phyloP scores from a whole-genome alignment of 495 filamentous ascomycete genomes.

The Neurospora sublineolata region DNA sequence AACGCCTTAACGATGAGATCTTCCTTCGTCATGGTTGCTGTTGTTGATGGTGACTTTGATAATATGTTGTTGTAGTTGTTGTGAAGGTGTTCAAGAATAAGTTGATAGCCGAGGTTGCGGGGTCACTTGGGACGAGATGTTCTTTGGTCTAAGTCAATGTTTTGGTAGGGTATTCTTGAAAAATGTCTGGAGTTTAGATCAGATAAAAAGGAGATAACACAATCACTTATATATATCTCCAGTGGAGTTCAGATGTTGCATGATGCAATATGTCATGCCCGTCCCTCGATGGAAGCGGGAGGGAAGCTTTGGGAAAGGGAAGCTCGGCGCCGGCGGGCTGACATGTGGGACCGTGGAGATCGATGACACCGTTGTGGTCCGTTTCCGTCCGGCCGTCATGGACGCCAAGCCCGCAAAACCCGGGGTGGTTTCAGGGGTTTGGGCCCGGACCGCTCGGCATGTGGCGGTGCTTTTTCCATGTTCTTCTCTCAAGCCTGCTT shows the following conservation, averaged over 20 bases:
- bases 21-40: constrained; percentile 14
- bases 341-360: neutral
- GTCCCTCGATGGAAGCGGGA: neutral
- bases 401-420: neutral
- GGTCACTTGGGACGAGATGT: neutral
- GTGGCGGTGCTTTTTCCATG: neutral
- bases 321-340: neutral
- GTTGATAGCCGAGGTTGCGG: neutral
- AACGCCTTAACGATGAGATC: constrained; percentile 28
- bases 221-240: neutral
- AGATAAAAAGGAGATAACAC: neutral
- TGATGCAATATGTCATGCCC: neutral
- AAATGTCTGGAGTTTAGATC: neutral
- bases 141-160: neutral
- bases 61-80: neutral
- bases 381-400: neutral
- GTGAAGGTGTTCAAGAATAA: neutral
- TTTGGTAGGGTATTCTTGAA: neutral
- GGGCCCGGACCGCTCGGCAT: neutral
- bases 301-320: neutral
- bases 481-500: neutral
- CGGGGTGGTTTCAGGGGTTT: neutral
- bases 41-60: neutral
- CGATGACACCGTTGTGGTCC: neutral
- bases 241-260: neutral